A percentile compares a stretch with the other conserved stretches of the same genome.
phyloP scores from a whole-genome alignment of 2,329 filamentous ascomycete species.

The Alternaria novae-zelandiae region DNA sequence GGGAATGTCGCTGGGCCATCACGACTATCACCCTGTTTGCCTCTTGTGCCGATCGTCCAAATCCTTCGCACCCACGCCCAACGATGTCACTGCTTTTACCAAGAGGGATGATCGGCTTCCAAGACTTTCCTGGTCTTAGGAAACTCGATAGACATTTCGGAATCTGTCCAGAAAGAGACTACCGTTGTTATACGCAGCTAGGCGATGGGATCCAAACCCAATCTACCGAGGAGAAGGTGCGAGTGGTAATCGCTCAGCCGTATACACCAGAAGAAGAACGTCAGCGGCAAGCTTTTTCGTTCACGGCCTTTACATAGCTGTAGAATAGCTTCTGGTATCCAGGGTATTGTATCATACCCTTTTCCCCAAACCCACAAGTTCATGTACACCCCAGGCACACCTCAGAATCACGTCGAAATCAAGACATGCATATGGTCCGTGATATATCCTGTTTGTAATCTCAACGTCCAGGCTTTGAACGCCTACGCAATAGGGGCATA shows the following conservation, averaged over 20 bases:
- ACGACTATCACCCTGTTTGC: background rate
- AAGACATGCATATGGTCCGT: background rate
- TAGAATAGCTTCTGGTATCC: background rate
- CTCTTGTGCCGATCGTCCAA: background rate
- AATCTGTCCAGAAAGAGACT: background rate
- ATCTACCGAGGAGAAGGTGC: background rate
- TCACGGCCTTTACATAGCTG: background rate
- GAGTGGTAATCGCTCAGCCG: background rate
- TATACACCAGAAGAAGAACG: background rate
- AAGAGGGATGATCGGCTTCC: background rate
- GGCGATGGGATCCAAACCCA: background rate
- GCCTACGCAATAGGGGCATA: conserved; percentile 29
- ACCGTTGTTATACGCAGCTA: background rate
- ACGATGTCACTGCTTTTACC: background rate
- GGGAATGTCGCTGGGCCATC: background rate
- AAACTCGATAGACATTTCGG: background rate
- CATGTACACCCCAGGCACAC: background rate
- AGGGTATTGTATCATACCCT: background rate
- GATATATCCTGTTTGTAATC: too few relatives aligned
- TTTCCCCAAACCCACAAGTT: background rate
- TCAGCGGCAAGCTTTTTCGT: background rate
- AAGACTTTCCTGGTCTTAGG: background rate
- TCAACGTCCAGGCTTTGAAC: too few relatives aligned
- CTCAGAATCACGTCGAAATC: background rate
- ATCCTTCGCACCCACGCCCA: too few relatives aligned